Evolutionary conservation across 2,329 filamentous ascomycete genomes (phyloP), one percentile per base, ranked within the genome.

Genomic region (Fusarium sublunatum): DNA sequence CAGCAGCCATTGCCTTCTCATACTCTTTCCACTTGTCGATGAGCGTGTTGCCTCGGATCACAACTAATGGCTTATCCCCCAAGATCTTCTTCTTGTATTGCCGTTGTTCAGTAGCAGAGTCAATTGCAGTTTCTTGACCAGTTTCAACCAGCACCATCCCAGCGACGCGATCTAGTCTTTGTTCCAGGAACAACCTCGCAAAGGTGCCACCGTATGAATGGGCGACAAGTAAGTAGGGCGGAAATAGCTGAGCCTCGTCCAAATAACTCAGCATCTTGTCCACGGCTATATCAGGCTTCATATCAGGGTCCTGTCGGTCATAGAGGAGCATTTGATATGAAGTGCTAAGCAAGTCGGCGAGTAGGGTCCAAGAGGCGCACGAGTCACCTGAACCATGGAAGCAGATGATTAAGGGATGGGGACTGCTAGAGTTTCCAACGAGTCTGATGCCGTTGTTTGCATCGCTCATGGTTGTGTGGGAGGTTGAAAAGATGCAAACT

Each of bases 161-260:
- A 1, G 58, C 64, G 5, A 69, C 53, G 8, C 64, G 40, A 3
- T 45, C 15, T 8, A 41, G 54, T 12, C 49, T 52, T 7, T 42
- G 45, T 11, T 69, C 61, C 1, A 69, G 51, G 24, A 64, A 69
- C 1, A 56, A 35, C 11, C 63, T 47, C 4, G 57, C 60, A 15
- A 69, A 67, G 2, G 57, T 67, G 9, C 66, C 66, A 0, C 66
- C 66, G 3, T 67, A 69, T 6, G 66, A 69, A 44, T 68, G 65
- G 2, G 65, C 66, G 1, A 69, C 11, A 0, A 69, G 26, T 0
- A 69, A 41, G 11, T 62, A 68, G 4, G 19, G 45, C 1, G 40
- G 36, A 4, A 40, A n/a, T 2, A 36, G 3, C 0, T 45, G 9
- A 0, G 22, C 22, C 2, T 10, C 28, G 1, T 44, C 38, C 0